Conservation (phyloP, 179 eudicot species). For the Beta corolliflora region DNA sequence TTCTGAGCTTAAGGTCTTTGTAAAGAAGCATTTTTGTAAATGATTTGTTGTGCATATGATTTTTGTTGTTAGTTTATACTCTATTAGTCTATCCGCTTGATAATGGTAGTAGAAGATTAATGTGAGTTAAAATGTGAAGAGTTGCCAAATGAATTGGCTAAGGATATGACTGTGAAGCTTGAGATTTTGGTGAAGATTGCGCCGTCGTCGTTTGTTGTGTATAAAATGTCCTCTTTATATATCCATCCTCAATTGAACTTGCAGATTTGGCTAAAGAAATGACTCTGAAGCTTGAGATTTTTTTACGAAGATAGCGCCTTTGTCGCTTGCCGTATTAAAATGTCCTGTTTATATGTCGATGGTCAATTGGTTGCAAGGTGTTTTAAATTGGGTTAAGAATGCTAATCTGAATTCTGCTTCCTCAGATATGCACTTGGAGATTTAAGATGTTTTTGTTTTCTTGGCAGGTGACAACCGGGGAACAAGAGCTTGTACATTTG, state of each 20-base stretch:
- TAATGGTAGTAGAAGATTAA: constrained; percentile 2
- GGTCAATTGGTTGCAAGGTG: constrained; percentile 1
- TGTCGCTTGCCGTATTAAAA: not conserved
- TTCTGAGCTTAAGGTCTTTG: constrained; percentile 16
- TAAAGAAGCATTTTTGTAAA: not conserved
- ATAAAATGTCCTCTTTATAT: no score
- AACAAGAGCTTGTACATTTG: constrained; percentile 40
- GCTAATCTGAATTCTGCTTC: not conserved
- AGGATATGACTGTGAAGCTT: not conserved
- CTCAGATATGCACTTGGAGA: constrained; percentile 2
- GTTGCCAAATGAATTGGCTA: constrained; percentile 1
- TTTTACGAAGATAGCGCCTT: not conserved
- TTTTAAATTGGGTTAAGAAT: not conserved
- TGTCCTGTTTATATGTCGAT: not conserved
- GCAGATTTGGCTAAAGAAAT: no score
- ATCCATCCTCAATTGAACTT: no score
- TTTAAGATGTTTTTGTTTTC: constrained; percentile 1
- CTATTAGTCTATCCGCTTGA: not conserved
- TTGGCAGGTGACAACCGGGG: constrained; percentile 43
- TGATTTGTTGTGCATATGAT: not conserved
- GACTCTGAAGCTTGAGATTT: no score
- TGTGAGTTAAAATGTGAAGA: not conserved
- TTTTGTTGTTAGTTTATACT: not conserved
- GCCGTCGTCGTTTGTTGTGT: no score
- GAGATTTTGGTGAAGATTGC: constrained; percentile 12